phyloP scores from a whole-genome alignment of 371 early-diverging fungal genomes.

The Mucor piriformis region DNA sequence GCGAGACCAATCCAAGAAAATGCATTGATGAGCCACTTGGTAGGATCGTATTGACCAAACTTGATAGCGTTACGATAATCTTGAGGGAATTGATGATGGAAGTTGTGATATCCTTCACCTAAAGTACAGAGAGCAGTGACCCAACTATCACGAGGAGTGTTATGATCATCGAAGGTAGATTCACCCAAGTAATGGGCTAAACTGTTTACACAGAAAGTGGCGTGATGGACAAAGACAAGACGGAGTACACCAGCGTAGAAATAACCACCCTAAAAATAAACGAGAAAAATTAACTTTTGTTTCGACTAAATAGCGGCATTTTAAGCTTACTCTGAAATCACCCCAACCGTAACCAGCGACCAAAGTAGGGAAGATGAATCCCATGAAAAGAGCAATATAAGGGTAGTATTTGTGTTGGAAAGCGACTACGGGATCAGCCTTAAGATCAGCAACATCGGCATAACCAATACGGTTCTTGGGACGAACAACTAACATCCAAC shows the following conservation, averaged over 20 bases:
- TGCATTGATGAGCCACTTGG: slow-evolving; percentile 89
- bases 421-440: slow-evolving; percentile 73
- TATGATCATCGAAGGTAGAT: slow-evolving; percentile 79
- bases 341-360: slow-evolving; percentile 90
- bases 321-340: slow-evolving; percentile 67
- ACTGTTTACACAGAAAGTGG: slow-evolving; percentile 95
- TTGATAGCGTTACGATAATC: slow-evolving; percentile 95
- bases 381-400: slow-evolving; percentile 68
- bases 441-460: slow-evolving; percentile 86
- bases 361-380: slow-evolving; percentile 78
- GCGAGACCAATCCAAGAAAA: slow-evolving; percentile 75
- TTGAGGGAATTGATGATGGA: slow-evolving; percentile 95
- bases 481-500: slow-evolving; percentile 89
- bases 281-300: slow-evolving; percentile 3
- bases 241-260: slow-evolving; percentile 83
- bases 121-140: slow-evolving; percentile 80
- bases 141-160: slow-evolving; percentile 81
- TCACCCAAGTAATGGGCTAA: slow-evolving; percentile 86
- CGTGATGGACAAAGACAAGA: slow-evolving; percentile 86
- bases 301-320: background rate
- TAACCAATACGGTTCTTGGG: slow-evolving; percentile 72
- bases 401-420: slow-evolving; percentile 89
- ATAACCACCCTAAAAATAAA: slow-evolving; percentile 74
- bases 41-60: slow-evolving; percentile 93
- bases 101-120: slow-evolving; percentile 90